A percentile compares a stretch with the other conserved stretches of the same genome.
Conservation (phyloP, 805 yeast genomes). For the Saccharomycopsis olivae region DNA sequence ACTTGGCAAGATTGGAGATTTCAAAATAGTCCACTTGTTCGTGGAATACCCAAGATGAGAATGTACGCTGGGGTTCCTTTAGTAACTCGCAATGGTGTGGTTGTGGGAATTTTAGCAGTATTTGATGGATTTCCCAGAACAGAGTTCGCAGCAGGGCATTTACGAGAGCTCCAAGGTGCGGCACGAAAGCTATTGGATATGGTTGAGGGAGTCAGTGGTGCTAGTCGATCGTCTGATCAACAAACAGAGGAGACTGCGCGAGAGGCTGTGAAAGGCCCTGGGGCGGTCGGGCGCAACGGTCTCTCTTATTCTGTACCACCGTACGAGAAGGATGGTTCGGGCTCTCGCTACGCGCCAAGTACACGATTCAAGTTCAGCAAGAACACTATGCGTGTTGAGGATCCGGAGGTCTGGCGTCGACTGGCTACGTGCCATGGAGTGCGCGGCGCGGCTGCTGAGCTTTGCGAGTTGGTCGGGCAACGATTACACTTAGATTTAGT, state of each 20-base stretch:
- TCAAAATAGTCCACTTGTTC: constrained; percentile 49
- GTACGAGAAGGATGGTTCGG: constrained; percentile 57
- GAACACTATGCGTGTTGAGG: constrained; percentile 23
- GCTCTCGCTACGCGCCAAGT: constrained; percentile 46
- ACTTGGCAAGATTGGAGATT: constrained; percentile 67
- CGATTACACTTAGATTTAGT: constrained; percentile 32
- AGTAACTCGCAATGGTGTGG: constrained; percentile 28
- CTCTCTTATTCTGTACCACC: constrained; percentile 26
- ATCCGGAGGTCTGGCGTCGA: constrained; percentile 28
- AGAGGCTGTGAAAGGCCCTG: constrained; percentile 13
- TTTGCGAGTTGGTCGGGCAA: constrained; percentile 30
- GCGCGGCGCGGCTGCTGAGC: constrained; percentile 32
- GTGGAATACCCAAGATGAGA: constrained; percentile 44
- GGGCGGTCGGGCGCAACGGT: constrained; percentile 37
- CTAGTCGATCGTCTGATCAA: constrained; percentile 28
- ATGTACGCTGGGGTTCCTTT: constrained; percentile 63
- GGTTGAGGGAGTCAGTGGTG: constrained; percentile 31
- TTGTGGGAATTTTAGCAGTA: constrained; percentile 49
- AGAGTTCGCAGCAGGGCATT: constrained; percentile 27
- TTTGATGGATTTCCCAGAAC: constrained; percentile 39
- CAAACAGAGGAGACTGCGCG: background rate
- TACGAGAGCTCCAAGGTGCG: constrained; percentile 28
- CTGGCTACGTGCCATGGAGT: constrained; percentile 30
- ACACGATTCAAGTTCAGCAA: constrained; percentile 34
- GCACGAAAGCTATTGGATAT: too few species aligned